These are phyloP conservation scores for Aspergillus bombycis DNA, from an alignment of 2,329 filamentous ascomycete species.

Conservation along the genomic window DNA sequence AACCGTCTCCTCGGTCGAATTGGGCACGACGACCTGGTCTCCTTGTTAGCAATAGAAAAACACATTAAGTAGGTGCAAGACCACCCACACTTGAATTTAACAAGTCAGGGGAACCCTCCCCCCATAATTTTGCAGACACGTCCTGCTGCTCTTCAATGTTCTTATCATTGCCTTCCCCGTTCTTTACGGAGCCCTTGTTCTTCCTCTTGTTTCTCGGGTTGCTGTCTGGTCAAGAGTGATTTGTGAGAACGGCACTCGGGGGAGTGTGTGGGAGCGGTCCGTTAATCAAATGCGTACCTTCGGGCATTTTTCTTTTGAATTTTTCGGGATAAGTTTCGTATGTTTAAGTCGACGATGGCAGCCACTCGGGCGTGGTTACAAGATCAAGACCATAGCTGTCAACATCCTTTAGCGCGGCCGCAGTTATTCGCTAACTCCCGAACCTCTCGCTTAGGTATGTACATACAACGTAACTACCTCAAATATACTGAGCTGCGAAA, in stretches of 20 bases:
- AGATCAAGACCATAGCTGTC: conserved; percentile 33
- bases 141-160: not conserved
- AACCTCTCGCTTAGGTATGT: conserved; percentile 19
- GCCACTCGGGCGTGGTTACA: conserved; percentile 8
- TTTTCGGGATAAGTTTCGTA: not conserved
- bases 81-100: conserved; percentile 22
- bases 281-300: conserved; percentile 18
- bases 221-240: conserved; percentile 37
- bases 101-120: conserved; percentile 36
- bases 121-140: conserved; percentile 28
- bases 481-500: not conserved
- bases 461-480: not conserved
- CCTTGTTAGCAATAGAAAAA: conserved; percentile 19
- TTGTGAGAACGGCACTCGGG: conserved; percentile 9
- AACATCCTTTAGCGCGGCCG: conserved; percentile 39
- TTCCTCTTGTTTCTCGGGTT: conserved; percentile 63
- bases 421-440: conserved; percentile 16
- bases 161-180: conserved; percentile 29
- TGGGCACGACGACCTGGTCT: conserved; percentile 19
- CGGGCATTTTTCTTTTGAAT: conserved; percentile 23
- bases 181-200: conserved; percentile 56
- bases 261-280: not conserved
- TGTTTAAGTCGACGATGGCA: conserved; percentile 3
- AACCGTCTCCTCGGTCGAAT: conserved; percentile 17
- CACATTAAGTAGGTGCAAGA: not conserved